These are phyloP conservation scores for Ophiocordyceps sinensis DNA, from an alignment of 2,329 filamentous ascomycete species.

Conservation along the genomic window DNA sequence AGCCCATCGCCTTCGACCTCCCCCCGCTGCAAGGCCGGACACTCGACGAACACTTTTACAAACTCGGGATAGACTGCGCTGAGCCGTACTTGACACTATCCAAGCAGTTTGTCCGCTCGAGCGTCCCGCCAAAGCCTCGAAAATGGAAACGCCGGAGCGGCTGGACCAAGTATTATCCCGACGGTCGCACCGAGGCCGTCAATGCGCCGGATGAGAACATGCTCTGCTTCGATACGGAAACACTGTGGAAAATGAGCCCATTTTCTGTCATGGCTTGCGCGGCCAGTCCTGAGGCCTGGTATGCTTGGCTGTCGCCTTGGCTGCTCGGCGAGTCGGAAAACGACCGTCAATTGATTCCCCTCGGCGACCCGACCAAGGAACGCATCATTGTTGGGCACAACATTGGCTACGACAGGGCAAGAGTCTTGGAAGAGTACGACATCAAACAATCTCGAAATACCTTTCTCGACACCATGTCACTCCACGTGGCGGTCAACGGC, in stretches of 20 bases:
- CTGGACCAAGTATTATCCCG: slow-evolving; percentile 82
- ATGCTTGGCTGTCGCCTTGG: slow-evolving; percentile 95
- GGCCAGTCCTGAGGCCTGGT: slow-evolving; percentile 80
- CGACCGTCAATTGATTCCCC: slow-evolving; percentile 68
- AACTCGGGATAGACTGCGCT: slow-evolving; percentile 70
- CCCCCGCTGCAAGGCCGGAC: slow-evolving; percentile 65
- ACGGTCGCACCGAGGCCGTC: slow-evolving; percentile 57
- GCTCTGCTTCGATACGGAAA: slow-evolving; percentile 90
- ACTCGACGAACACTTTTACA: slow-evolving; percentile 89
- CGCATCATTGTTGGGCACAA: slow-evolving; percentile 89
- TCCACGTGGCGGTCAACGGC: slow-evolving; percentile 94
- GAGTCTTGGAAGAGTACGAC: slow-evolving; percentile 79
- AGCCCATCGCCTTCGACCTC: slow-evolving; percentile 74
- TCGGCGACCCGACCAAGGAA: slow-evolving; percentile 60
- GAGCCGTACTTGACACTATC: slow-evolving; percentile 70
- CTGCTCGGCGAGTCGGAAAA: slow-evolving; percentile 67
- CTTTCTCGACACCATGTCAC: slow-evolving; percentile 94
- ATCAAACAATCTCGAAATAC: slow-evolving; percentile 69
- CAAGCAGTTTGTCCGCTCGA: slow-evolving; percentile 54
- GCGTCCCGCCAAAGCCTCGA: slow-evolving; percentile 43
- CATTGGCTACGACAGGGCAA: slow-evolving; percentile 82
- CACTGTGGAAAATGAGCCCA: slow-evolving; percentile 84
- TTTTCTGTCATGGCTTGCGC: slow-evolving; percentile 97
- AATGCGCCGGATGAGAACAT: slow-evolving; percentile 66
- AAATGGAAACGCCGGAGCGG: slow-evolving; percentile 71